These are phyloP conservation scores for Clonostachys byssicola DNA, from an alignment of 2,329 filamentous ascomycete species.

Conservation along the genomic window DNA sequence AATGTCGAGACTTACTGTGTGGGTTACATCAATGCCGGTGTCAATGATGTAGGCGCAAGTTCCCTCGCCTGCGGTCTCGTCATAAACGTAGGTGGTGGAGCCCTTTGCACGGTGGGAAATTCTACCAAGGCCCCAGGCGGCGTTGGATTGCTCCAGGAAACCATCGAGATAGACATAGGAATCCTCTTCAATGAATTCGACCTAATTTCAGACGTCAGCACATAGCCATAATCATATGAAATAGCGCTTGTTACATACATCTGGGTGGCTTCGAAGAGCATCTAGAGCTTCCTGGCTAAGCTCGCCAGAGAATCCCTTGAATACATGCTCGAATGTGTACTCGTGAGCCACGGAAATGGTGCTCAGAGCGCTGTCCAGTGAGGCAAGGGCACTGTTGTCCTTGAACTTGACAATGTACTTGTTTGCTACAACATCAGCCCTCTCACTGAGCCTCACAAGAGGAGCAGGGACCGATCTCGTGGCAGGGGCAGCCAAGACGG, in stretches of 20 bases:
- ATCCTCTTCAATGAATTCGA: conserved; percentile 28
- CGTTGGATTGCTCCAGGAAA: conserved; percentile 4
- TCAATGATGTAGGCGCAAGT: conserved; percentile 15
- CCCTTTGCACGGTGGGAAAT: conserved; percentile 9
- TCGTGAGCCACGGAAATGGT: conserved; percentile 5
- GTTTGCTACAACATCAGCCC: conserved; percentile 7
- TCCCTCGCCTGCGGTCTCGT: conserved; percentile 8
- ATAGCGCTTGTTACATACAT: background rate
- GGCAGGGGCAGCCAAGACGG: conserved; percentile 12
- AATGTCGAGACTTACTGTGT: conserved; percentile 16
- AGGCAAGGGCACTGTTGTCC: conserved; percentile 4
- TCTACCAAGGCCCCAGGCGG: conserved; percentile 10
- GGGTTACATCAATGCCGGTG: conserved; percentile 11
- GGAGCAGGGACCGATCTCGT: conserved; percentile 24
- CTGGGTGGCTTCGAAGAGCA: conserved; percentile 7
- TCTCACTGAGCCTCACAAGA: conserved; percentile 14
- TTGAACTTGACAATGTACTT: conserved; percentile 15
- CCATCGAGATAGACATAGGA: conserved; percentile 10
- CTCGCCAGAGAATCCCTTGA: conserved; percentile 6
- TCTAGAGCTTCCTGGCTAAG: conserved; percentile 5
- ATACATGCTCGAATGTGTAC: conserved; percentile 7
- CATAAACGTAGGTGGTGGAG: conserved; percentile 8
- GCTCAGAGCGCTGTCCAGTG: conserved; percentile 5
- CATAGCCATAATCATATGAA: background rate
- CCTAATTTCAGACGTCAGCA: conserved; percentile 18